Base-by-base conservation (phyloP, 2,329 filamentous ascomycete species). In the Coniochaeta hoffmannii region DNA sequence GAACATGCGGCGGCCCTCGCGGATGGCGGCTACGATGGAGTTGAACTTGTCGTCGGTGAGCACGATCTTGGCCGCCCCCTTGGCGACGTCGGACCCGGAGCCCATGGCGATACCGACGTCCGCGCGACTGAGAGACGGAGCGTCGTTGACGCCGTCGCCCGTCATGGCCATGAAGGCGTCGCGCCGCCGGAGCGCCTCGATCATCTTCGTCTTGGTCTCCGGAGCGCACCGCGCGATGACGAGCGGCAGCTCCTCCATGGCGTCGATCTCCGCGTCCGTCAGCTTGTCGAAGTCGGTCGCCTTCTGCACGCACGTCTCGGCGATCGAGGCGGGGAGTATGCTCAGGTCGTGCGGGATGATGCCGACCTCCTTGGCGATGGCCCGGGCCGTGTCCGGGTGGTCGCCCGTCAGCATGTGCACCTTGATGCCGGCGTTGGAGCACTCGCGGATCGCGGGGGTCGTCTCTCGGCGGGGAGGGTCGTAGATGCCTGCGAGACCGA, bases 21-120 rank as follows among this genome's bases (percentile, higher is more conserved):
- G 87, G 60, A 94, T 89, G 5, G 89, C 89, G 34, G 88, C 83
- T 17, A 94, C 85, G 60, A 95, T 94, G 1, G 86, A 89, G 61
- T 90, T 89, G 71, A 95, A 95, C 72, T 93, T 92, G 73, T 94
- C 90, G 66, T 94, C 89, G 0, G 88, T 90, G 46, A 96, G 75
- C 55, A 95, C 90, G 70, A 96, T 93, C 67, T 83, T 87, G 17
- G 86, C 80, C 0, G 89, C 89, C 44, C 87, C 88, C 70, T 94
- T 95, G 58, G 90, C 90, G 7, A 95, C 90, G 63, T 94, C 90
- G 11, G 86, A 90, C 1, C 90, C 90, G 14, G 87, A 86, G n/a
- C 90, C 90, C 90, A 95, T 95, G 55, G 89, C 89, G 61, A 94
- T 96, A 60, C 89, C 90, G 6, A 96, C 89, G 65, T 96, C 90